Evolutionary conservation across 805 yeast species (phyloP), one percentile per base, ranked within the genome.

Genomic region (Yarrowia hollandica): DNA sequence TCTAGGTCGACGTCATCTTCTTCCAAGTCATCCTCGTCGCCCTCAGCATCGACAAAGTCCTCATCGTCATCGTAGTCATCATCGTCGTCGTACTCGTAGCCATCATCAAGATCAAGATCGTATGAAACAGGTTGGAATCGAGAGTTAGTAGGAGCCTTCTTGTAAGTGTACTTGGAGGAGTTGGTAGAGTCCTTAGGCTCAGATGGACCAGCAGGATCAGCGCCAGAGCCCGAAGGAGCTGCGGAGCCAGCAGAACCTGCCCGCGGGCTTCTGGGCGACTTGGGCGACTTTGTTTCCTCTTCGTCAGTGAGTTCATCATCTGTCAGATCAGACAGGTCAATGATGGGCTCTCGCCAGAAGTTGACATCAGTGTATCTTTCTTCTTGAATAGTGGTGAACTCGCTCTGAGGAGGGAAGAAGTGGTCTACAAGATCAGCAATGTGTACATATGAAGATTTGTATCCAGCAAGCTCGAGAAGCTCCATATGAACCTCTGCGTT

Each of bases 401-500:
- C 61, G 52, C 65, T 74, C 42, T 83, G 86, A 0, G 97, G 96
- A 8, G 99, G 99, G 79, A 94, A 94, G 71, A 91, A 91, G 71
- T 94, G 98, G 72, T 94, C 99, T 11, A 94, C 97, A 59, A 94
- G 77, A 70, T 94, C 98, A 42, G 94, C 88, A 67, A 94, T 92
- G 63, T 84, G 85, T 54, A 94, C 82, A 70, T 94, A 94, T 0
- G 96, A 84, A 56, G 94, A 85, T 68, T 82, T 87, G 71, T 88
- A 89, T 2, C 99, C 99, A 0, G 97, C 95, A 67, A 94, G 77
- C 69, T 94, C 98, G 59, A 94, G 76, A 63, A 94, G 78, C 72
- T 94, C 99, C 96, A 94, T 87, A 75, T 90, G 96, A 38, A 94
- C 99, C 64, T 94, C 98, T 2, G 97, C 97, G 63, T 88, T 90